Evolutionary conservation across 2,329 filamentous ascomycete genomes (phyloP), one percentile per base, ranked within the genome.

Genomic region (Diaporthe eres): DNA sequence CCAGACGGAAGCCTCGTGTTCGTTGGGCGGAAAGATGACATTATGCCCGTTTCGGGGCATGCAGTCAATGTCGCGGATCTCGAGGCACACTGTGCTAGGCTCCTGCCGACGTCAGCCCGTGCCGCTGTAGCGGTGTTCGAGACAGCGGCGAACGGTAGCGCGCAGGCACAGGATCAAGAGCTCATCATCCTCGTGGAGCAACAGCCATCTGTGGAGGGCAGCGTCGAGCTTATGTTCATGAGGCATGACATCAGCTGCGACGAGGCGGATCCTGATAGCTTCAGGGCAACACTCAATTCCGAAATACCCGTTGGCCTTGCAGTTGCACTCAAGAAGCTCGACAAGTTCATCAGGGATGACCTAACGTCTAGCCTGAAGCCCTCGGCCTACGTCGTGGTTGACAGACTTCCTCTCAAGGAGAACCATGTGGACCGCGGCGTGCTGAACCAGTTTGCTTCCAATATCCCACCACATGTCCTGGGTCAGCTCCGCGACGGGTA

Each of bases 351-450:
- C 28, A 82, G 84, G 67, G 80, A 82, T 42, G 84, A 87, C 31
- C 81, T 89, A n/a, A 85, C 87, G 3, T 83, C 84, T 5, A 87
- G 87, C 76, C 86, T 88, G 84, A 80, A 87, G n/a, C 87, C 87
- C 1, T 85, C 82, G 53, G 80, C 82, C 0, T 88, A 87, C 73
- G 77, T 88, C 10, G 79, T 85, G 12, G 77, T 88, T 37, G 82
- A 86, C 39, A 81, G 81, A 39, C 58, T 88, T 22, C 85, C 85
- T 0, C 72, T 76, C 12, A 76, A 78, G 1, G 61, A 71, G 13
- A 80, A 77, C 7, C 71, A 82, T 28, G 57, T 83, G 7, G 83
- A 86, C 71, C 85, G 84, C 15, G 83, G 81, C 28, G 25, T 79
- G 4, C 80, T 85, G 19, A 82, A 79, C 60, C 77, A 80, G 57